Percentiles rank a stretch among this genome's conserved stretches.
These are phyloP conservation scores for Dothideomycetes sp. DNA, from an alignment of 2,329 filamentous ascomycete species.

Conservation along the genomic window DNA sequence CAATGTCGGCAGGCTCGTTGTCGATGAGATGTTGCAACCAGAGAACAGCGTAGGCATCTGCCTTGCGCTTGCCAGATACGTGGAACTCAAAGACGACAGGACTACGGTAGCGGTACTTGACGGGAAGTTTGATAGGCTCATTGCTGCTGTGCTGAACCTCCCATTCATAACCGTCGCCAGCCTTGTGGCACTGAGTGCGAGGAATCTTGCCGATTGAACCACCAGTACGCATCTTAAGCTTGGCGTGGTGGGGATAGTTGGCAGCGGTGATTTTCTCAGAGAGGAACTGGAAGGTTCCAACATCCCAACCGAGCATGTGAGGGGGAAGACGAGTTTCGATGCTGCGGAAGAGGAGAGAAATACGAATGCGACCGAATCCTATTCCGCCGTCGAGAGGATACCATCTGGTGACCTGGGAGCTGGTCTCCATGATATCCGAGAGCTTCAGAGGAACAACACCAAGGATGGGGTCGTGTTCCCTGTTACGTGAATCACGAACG, in stretches of 20 bases:
- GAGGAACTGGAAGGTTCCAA: slow-evolving; percentile 85
- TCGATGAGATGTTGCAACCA: slow-evolving; percentile 85
- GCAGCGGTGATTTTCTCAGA: slow-evolving; percentile 60
- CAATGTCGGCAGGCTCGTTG: slow-evolving; percentile 65
- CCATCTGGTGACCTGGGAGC: slow-evolving; percentile 81
- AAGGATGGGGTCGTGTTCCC: slow-evolving; percentile 89
- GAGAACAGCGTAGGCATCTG: slow-evolving; percentile 67
- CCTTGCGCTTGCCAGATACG: slow-evolving; percentile 55
- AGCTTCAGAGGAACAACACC: slow-evolving; percentile 85
- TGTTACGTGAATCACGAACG: slow-evolving; percentile 78
- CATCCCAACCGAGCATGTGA: slow-evolving; percentile 81
- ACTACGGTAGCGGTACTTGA: slow-evolving; percentile 82
- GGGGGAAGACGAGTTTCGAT: slow-evolving; percentile 81
- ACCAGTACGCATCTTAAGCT: slow-evolving; percentile 72
- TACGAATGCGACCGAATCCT: slow-evolving; percentile 76
- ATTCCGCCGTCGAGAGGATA: slow-evolving; percentile 95
- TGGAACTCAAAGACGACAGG: slow-evolving; percentile 86
- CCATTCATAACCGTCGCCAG: slow-evolving; percentile 51
- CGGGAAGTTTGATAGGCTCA: slow-evolving; percentile 63
- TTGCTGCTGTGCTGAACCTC: slow-evolving; percentile 43
- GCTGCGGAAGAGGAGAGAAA: slow-evolving; percentile 83
- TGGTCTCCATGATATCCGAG: slow-evolving; percentile 77
- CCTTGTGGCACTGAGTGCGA: slow-evolving; percentile 51
- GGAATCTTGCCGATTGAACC: slow-evolving; percentile 67
- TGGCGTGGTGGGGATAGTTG: slow-evolving; percentile 53